Evolutionary conservation across 2,329 filamentous ascomycete genomes (phyloP).

Genomic region (Stachybotrys chartarum): DNA sequence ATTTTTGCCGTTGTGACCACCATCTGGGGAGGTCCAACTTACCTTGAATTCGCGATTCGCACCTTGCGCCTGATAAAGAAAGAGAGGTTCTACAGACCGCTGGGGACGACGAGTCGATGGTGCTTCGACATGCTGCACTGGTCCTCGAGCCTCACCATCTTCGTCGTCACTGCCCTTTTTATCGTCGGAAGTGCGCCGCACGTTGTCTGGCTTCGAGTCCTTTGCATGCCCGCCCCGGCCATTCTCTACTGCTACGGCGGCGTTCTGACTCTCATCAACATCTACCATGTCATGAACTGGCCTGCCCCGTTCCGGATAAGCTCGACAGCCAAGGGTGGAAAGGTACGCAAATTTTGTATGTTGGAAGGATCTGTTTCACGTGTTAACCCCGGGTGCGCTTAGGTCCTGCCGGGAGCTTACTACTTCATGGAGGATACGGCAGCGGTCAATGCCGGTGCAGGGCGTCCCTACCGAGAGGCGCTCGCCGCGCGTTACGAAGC

Average conservation of each 20-base stretch:
- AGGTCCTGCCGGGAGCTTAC: slow-evolving; percentile 53
- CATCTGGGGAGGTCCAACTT: slow-evolving; percentile 48
- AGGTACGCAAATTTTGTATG: slow-evolving; percentile 13
- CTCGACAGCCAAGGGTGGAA: slow-evolving; percentile 50
- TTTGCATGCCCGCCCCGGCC: slow-evolving; percentile 44
- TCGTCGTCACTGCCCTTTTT: slow-evolving; percentile 40
- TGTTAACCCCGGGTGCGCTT: too few relatives aligned
- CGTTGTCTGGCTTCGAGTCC: slow-evolving; percentile 38
- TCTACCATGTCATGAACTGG: slow-evolving; percentile 28
- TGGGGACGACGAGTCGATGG: slow-evolving; percentile 39
- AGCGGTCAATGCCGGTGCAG: slow-evolving; percentile 57
- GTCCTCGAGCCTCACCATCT: slow-evolving; percentile 38
- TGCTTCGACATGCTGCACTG: slow-evolving; percentile 42
- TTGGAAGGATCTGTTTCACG: not conserved
- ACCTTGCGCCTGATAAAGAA: slow-evolving; percentile 40
- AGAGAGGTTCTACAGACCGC: slow-evolving; percentile 41
- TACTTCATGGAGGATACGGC: slow-evolving; percentile 62
- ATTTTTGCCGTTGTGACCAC: slow-evolving; percentile 47
- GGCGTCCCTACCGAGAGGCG: slow-evolving; percentile 33
- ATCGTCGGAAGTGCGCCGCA: slow-evolving; percentile 44
- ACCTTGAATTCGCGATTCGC: slow-evolving; percentile 43
- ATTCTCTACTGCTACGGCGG: slow-evolving; percentile 41
- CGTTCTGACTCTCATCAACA: slow-evolving; percentile 28
- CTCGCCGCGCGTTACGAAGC: slow-evolving; percentile 33
- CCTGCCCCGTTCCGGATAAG: slow-evolving; percentile 55